These are phyloP conservation scores for Aureobasidium sp. DNA, from an alignment of 2,329 filamentous ascomycete species.

Conservation along the genomic window DNA sequence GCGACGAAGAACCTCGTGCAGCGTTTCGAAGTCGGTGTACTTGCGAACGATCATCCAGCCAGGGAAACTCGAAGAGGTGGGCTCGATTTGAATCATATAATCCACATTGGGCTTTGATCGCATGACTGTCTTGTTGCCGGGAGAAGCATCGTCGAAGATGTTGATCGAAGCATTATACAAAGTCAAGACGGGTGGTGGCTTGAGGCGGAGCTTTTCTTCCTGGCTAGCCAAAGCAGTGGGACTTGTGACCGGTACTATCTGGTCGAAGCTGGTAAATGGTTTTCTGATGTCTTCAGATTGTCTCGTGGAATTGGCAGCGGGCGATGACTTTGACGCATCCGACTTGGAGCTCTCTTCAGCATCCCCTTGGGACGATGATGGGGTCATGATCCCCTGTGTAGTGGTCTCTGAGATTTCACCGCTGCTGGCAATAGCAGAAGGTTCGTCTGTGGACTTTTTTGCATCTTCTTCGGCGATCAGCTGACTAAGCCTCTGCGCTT, in stretches of 20 bases:
- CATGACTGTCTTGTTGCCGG: constrained; percentile 56
- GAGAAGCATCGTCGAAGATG: constrained; percentile 68
- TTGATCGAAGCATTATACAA: constrained; percentile 75
- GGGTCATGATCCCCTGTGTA: constrained; percentile 41
- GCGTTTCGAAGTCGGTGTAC: constrained; percentile 80
- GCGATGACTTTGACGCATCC: neutral
- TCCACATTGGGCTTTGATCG: constrained; percentile 72
- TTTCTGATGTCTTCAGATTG: constrained; percentile 7
- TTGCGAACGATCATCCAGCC: constrained; percentile 96
- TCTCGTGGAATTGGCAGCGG: neutral
- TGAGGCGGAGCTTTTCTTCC: constrained; percentile 33
- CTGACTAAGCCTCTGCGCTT: constrained; percentile 73
- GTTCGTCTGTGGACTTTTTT: constrained; percentile 24
- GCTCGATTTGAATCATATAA: constrained; percentile 89
- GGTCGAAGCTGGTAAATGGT: constrained; percentile 71
- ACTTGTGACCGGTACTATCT: constrained; percentile 53
- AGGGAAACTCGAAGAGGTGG: constrained; percentile 62
- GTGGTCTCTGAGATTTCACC: constrained; percentile 42
- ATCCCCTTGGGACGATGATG: constrained; percentile 40
- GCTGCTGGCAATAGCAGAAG: constrained; percentile 21
- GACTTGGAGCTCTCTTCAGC: constrained; percentile 14
- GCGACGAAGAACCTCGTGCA: constrained; percentile 81
- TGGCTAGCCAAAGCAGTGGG: constrained; percentile 39
- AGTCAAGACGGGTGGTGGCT: constrained; percentile 50
- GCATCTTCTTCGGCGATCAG: constrained; percentile 72